Evolutionary conservation across 2,329 filamentous ascomycete genomes (phyloP), one percentile per base, ranked within the genome.

Genomic region (Clonostachys rosea): DNA sequence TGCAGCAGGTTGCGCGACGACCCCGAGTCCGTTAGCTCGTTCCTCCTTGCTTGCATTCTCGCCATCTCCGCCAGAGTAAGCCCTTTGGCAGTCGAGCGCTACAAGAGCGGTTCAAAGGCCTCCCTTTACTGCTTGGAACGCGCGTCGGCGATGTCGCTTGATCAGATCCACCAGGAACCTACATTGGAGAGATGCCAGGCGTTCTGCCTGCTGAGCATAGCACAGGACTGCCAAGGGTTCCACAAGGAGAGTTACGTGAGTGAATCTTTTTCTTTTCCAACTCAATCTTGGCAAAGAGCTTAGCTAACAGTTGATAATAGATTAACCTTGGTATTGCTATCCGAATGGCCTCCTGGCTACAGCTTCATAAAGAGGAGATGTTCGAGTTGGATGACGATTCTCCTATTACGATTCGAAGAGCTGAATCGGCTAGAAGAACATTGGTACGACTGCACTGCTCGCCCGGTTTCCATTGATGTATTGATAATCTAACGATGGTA

Each of bases 181-280:
- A 78, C 71, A 0, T 56, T 83, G 16, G 76, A 81, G 54, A 67
- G 73, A 39, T 81, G 76, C 45, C 79, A 83, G 58, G 78, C 72
- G 1, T 82, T 82, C 50, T 81, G 81, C 52, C 61, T 83, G 5
- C 62, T 83, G 14, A 79, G 76, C 54, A 74, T 83, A 47, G 77
- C 78, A 5, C 78, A 83, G 52, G 78, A 81, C 55, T 77, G 77
- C 13, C 78, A 73, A 45, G 78, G 75, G 0, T 63, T 75, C 51
- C 73, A 69, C 39, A 76, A 78, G 44, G 68, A 66, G 46, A 81
- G 78, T 59, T 78, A 76, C 52, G 77, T 80, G 58, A 56, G 76
- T 64, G 17, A 14, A 9, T 13, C 16, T 14, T 39, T 30, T 30
- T 10, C 24, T 30, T 30, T 30, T 30, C 24, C 24, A 14, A 33